Conservation (phyloP, 2,329 filamentous ascomycete species). For the Aspergillus puulaauensis region DNA sequence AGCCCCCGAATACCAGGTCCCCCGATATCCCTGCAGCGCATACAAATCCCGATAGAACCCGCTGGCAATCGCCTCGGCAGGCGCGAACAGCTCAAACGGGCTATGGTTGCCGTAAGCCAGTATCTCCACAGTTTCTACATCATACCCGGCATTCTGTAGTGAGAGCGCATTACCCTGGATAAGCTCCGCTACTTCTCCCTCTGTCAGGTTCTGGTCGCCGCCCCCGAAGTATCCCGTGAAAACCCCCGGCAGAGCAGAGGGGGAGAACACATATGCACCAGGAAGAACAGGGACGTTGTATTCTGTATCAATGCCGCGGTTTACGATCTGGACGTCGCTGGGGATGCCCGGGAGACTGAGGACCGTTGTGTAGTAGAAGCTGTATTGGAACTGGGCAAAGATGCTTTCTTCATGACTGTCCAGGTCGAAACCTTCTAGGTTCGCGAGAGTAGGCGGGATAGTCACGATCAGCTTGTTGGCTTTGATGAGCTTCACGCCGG, state of each 20-base stretch:
- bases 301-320: constrained; percentile 7
- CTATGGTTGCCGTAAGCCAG: constrained; percentile 21
- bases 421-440: constrained; percentile 33
- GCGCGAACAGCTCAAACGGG: constrained; percentile 29
- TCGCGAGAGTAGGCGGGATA: constrained; percentile 34
- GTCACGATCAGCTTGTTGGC: constrained; percentile 39
- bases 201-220: background rate
- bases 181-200: constrained; percentile 3
- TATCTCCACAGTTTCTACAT: constrained; percentile 5
- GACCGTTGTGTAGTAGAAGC: constrained; percentile 32
- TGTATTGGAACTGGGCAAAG: constrained; percentile 29
- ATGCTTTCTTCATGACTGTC: constrained; percentile 29
- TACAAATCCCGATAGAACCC: background rate
- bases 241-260: background rate
- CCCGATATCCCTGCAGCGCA: background rate
- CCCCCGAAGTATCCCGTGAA: background rate
- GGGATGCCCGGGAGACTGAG: constrained; percentile 28
- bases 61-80: background rate
- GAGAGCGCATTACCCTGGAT: constrained; percentile 5
- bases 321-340: background rate
- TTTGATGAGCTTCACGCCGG: constrained; percentile 28
- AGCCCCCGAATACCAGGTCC: background rate
- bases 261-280: constrained; percentile 1
- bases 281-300: constrained; percentile 13
- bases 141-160: constrained; percentile 1